Percentiles rank a stretch among this genome's conserved stretches.
Evolutionary conservation across 2,329 filamentous ascomycete species (phyloP).

Genomic region (Pyrenochaeta sp.): DNA sequence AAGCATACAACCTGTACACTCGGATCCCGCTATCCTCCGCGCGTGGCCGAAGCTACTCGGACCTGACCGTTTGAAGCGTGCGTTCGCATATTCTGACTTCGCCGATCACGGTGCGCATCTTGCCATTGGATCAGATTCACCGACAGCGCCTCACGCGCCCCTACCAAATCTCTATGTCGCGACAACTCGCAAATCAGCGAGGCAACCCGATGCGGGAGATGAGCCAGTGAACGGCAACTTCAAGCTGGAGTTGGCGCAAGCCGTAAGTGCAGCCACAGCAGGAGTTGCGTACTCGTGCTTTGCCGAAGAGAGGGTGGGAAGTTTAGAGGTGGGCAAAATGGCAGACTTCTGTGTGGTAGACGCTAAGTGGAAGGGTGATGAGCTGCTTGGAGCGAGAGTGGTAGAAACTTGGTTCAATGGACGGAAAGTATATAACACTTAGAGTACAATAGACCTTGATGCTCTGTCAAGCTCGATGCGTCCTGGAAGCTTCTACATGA

Average conservation of each 20-base stretch:
- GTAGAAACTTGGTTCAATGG: slow-evolving; percentile 65
- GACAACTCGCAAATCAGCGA: slow-evolving; percentile 64
- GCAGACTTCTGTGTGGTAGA: slow-evolving; percentile 68
- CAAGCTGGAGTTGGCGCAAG: slow-evolving; percentile 62
- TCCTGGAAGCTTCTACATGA: too few relatives aligned
- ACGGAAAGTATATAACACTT: slow-evolving; percentile 31
- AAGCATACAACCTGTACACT: slow-evolving; percentile 91
- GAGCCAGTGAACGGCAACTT: slow-evolving; percentile 63
- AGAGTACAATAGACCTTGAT: neutral
- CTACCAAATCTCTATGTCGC: slow-evolving; percentile 67
- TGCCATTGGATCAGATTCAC: slow-evolving; percentile 67
- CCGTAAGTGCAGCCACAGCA: slow-evolving; percentile 62
- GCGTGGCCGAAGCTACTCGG: slow-evolving; percentile 69
- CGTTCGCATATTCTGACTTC: slow-evolving; percentile 71
- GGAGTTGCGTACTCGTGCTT: slow-evolving; percentile 69
- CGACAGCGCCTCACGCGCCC: slow-evolving; percentile 65
- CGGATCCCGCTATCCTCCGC: slow-evolving; percentile 73
- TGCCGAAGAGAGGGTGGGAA: slow-evolving; percentile 63
- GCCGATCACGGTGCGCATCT: slow-evolving; percentile 61
- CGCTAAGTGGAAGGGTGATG: slow-evolving; percentile 59
- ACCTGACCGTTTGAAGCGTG: slow-evolving; percentile 61
- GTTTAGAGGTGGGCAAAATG: slow-evolving; percentile 60
- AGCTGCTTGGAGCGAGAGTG: slow-evolving; percentile 58
- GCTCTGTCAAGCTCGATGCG: neutral
- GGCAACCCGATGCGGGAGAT: slow-evolving; percentile 54